phyloP scores from a whole-genome alignment of 192 early-diverging fungal genomes.

The Backusella psychrophila region DNA sequence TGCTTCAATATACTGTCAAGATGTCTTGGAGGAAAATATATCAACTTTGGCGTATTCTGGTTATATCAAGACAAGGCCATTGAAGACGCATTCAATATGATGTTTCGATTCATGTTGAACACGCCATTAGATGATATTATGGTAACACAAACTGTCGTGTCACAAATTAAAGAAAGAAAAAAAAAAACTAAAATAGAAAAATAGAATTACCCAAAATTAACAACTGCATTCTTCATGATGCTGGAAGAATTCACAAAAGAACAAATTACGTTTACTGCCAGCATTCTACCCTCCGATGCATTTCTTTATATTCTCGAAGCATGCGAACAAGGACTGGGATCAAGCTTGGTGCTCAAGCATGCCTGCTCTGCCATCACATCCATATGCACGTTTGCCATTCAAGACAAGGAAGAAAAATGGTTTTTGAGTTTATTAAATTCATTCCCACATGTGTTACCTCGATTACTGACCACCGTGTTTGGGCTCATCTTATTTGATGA shows the following conservation, averaged over 20 bases:
- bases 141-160: conserved; percentile 28
- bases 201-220: conserved; percentile 61
- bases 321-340: conserved; percentile 67
- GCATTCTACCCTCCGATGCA: conserved; percentile 49
- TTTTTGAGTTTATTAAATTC: conserved; percentile 50
- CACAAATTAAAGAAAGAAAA: background rate
- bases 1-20: conserved; percentile 72
- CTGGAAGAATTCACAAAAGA: conserved; percentile 70
- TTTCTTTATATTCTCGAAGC: conserved; percentile 74
- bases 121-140: conserved; percentile 76
- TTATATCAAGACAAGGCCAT: conserved; percentile 82
- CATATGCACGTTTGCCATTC: conserved; percentile 65
- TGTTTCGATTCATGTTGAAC: conserved; percentile 66
- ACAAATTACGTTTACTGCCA: conserved; percentile 60
- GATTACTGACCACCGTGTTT: conserved; percentile 63
- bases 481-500: conserved; percentile 82
- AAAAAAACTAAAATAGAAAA: background rate
- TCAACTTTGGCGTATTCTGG: conserved; percentile 87
- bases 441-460: conserved; percentile 62
- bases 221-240: conserved; percentile 55
- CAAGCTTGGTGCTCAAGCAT: conserved; percentile 49
- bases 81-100: conserved; percentile 55
- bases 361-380: conserved; percentile 73
- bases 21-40: conserved; percentile 75
- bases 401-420: conserved; percentile 31